A percentile compares a stretch with the other conserved stretches of the same genome.
phyloP scores from a whole-genome alignment of 1,139 yeast species.

The Protomyces lactucae-debilis region DNA sequence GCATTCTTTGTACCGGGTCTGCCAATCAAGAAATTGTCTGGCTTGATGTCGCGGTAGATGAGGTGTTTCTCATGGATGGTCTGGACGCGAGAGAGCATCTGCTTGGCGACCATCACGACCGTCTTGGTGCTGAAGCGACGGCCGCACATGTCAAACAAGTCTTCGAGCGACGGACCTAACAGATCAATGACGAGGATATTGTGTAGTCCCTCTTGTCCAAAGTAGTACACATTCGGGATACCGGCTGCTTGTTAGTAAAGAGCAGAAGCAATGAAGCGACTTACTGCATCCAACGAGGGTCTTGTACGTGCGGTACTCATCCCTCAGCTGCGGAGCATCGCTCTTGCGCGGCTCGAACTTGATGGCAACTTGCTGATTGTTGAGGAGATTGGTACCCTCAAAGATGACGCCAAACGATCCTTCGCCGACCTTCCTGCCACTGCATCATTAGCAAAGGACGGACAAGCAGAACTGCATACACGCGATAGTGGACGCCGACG shows the following conservation, averaged over 20 bases:
- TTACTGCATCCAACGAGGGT: conserved; percentile 61
- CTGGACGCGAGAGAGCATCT: conserved; percentile 83
- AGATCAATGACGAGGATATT: conserved; percentile 88
- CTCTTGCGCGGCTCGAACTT: conserved; percentile 78
- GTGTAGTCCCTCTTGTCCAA: conserved; percentile 96
- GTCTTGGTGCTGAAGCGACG: conserved; percentile 82
- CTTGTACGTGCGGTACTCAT: conserved; percentile 89
- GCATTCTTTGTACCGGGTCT: conserved; percentile 50
- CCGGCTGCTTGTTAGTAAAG: conserved; percentile 49
- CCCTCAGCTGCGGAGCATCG: conserved; percentile 96
- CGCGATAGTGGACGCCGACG: conserved; percentile 78
- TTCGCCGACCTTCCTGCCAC: conserved; percentile 92
- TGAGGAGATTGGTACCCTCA: conserved; percentile 85
- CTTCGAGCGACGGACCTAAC: conserved; percentile 92
- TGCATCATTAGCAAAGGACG: background rate
- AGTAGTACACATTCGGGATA: conserved; percentile 90
- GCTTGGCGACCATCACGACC: conserved; percentile 83
- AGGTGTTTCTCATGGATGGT: conserved; percentile 83
- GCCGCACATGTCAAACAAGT: conserved; percentile 97
- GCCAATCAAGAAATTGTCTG: conserved; percentile 88
- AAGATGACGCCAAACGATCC: conserved; percentile 97
- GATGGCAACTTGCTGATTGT: conserved; percentile 70
- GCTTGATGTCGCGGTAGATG: conserved; percentile 91
- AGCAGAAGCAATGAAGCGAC: background rate
- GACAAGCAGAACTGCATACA: conserved; percentile 36